Evolutionary conservation across 805 yeast species (phyloP).

Genomic region (Yarrowia deformans): DNA sequence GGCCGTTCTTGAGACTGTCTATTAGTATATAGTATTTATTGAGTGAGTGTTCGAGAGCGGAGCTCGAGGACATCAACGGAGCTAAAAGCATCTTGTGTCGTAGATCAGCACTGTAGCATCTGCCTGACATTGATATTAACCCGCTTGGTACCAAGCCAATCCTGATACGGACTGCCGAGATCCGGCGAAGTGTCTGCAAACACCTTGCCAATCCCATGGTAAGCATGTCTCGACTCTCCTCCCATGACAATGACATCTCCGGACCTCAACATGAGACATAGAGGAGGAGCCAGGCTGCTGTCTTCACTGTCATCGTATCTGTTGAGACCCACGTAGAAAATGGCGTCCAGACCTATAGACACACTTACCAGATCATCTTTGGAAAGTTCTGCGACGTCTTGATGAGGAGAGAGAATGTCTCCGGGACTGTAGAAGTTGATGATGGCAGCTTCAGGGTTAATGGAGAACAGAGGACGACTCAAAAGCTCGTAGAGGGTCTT

Average conservation of each 20-base stretch:
- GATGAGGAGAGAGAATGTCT: slow-evolving; percentile 55
- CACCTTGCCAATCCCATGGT: slow-evolving; percentile 55
- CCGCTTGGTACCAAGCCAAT: slow-evolving; percentile 52
- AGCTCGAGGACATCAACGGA: neutral
- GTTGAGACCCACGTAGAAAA: slow-evolving; percentile 50
- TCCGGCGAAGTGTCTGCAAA: slow-evolving; percentile 51
- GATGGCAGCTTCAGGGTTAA: slow-evolving; percentile 54
- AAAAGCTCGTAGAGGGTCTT: slow-evolving; percentile 44
- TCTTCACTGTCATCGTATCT: slow-evolving; percentile 41
- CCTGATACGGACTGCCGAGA: slow-evolving; percentile 41
- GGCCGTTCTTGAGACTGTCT: slow-evolving; percentile 33
- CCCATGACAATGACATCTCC: slow-evolving; percentile 56
- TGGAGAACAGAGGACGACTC: slow-evolving; percentile 44
- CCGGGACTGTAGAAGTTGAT: slow-evolving; percentile 56
- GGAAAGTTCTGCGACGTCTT: slow-evolving; percentile 54
- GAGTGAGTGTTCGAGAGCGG: slow-evolving; percentile 7
- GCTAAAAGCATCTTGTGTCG: too few species aligned
- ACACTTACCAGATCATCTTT: slow-evolving; percentile 52
- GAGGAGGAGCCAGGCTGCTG: slow-evolving; percentile 45
- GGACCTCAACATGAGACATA: slow-evolving; percentile 50
- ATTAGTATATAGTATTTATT: slow-evolving; percentile 35
- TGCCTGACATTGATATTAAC: slow-evolving; percentile 54
- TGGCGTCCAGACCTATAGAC: slow-evolving; percentile 53
- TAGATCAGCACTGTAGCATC: slow-evolving; percentile 45
- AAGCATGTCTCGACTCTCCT: slow-evolving; percentile 53